A percentile compares a stretch with the other conserved stretches of the same genome.
phyloP scores from a whole-genome alignment of 208 protist genomes.

The Acanthamoeba castellanii region DNA sequence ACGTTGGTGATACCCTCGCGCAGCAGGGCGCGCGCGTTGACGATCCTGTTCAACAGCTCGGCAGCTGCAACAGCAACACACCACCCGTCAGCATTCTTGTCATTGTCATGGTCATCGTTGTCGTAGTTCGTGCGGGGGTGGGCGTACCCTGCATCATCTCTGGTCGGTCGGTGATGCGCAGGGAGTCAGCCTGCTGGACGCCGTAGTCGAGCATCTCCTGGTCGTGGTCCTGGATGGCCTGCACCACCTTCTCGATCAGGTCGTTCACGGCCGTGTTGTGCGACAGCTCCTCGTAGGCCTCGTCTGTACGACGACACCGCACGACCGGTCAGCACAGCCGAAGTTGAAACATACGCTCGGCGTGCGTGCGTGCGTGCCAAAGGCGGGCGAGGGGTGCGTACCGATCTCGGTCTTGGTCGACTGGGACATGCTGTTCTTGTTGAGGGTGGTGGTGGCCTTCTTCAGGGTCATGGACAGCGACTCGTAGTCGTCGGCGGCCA shows the following conservation, averaged over 20 bases:
- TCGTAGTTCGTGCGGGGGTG: too few species aligned
- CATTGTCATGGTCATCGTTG: too few species aligned
- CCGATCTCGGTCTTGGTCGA: slow-evolving; percentile 21
- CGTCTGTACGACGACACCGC: background rate
- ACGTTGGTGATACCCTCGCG: slow-evolving; percentile 35
- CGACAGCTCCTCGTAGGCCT: slow-evolving; percentile 67
- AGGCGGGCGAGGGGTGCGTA: background rate
- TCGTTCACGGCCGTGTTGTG: slow-evolving; percentile 65
- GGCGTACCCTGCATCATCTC: slow-evolving; percentile 45
- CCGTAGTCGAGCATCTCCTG: slow-evolving; percentile 50
- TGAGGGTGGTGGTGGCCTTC: slow-evolving; percentile 36
- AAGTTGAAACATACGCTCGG: background rate
- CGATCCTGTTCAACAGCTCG: slow-evolving; percentile 51
- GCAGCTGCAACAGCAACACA: background rate
- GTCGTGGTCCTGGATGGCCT: slow-evolving; percentile 51
- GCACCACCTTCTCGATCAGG: slow-evolving; percentile 46
- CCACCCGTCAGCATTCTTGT: background rate
- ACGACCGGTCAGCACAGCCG: background rate
- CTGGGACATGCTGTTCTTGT: slow-evolving; percentile 1
- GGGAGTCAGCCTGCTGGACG: slow-evolving; percentile 38
- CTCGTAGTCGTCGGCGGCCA: slow-evolving; percentile 59
- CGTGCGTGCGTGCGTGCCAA: background rate
- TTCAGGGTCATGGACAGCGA: slow-evolving; percentile 18
- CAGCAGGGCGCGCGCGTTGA: slow-evolving; percentile 19
- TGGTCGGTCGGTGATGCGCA: slow-evolving; percentile 35